Evolutionary conservation across 2,329 filamentous ascomycete species (phyloP).

Genomic region (Fusarium oxysporum): DNA sequence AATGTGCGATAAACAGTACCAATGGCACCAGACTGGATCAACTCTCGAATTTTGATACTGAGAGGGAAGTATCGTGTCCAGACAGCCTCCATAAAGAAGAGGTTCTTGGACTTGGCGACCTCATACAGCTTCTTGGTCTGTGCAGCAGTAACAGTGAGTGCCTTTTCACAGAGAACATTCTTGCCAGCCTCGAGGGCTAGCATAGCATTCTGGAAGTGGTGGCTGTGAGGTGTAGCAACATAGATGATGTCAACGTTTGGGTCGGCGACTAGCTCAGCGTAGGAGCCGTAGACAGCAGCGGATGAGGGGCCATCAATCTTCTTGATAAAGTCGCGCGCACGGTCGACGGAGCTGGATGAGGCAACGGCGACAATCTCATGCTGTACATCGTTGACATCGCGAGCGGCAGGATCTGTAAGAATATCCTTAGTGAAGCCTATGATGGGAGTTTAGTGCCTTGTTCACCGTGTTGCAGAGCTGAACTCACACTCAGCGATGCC

Average conservation of each 20-base stretch:
- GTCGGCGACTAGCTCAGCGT: slow-evolving; percentile 83
- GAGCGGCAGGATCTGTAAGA: slow-evolving; percentile 76
- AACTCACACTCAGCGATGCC: slow-evolving; percentile 67
- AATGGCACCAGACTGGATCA: slow-evolving; percentile 66
- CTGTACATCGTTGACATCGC: slow-evolving; percentile 76
- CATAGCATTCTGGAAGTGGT: slow-evolving; percentile 92
- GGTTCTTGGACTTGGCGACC: slow-evolving; percentile 76
- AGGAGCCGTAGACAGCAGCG: slow-evolving; percentile 81
- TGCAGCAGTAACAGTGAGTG: slow-evolving; percentile 84
- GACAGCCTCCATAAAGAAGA: slow-evolving; percentile 87
- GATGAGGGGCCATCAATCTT: slow-evolving; percentile 75
- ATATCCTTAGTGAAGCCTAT: slow-evolving; percentile 80
- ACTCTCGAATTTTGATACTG: slow-evolving; percentile 78
- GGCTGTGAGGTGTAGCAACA: slow-evolving; percentile 89
- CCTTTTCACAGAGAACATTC: slow-evolving; percentile 91
- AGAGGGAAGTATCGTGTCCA: slow-evolving; percentile 93
- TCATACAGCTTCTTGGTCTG: slow-evolving; percentile 80
- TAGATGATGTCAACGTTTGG: slow-evolving; percentile 87
- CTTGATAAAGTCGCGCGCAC: slow-evolving; percentile 78
- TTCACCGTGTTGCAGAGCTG: not conserved
- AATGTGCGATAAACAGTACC: slow-evolving; percentile 71
- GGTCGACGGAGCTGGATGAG: slow-evolving; percentile 77
- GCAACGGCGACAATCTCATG: slow-evolving; percentile 85
- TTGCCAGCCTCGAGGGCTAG: slow-evolving; percentile 86
- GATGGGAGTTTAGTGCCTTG: not conserved